phyloP scores from a whole-genome alignment of 129 eudicot species.

The Flaveria brownii region DNA sequence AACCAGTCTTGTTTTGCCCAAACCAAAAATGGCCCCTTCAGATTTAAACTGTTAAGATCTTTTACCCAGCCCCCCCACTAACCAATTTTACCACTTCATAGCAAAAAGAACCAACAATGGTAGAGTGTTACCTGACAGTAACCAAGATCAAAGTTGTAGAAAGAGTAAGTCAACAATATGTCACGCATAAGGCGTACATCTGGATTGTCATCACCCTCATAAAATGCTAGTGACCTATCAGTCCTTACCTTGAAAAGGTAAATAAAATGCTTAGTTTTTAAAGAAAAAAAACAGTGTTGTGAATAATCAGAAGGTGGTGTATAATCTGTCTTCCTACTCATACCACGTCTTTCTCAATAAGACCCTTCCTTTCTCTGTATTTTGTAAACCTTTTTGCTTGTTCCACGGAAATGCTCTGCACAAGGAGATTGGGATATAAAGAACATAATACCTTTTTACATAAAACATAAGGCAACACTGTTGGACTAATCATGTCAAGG shows the following conservation, averaged over 20 bases:
- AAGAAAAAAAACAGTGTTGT: not conserved
- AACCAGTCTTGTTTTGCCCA: not conserved
- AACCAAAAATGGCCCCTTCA: not conserved
- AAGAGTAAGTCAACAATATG: slow-evolving; percentile 84
- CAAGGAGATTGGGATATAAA: not conserved
- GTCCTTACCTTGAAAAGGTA: slow-evolving; percentile 73
- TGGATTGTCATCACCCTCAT: slow-evolving; percentile 94
- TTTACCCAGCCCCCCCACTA: not conserved
- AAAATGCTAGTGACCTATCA: slow-evolving; percentile 81
- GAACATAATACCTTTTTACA: slow-evolving; percentile 5
- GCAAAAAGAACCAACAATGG: slow-evolving; percentile 1
- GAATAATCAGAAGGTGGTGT: not conserved
- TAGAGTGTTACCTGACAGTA: slow-evolving; percentile 80
- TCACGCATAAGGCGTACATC: slow-evolving; percentile 71
- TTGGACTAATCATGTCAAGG: too few relatives aligned
- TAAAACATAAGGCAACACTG: not conserved
- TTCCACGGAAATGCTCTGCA: slow-evolving; percentile 72
- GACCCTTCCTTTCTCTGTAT: slow-evolving; percentile 43
- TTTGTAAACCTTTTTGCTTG: slow-evolving; percentile 47
- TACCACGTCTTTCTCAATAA: slow-evolving; percentile 50
- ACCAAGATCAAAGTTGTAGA: slow-evolving; percentile 95
- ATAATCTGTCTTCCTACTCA: not conserved
- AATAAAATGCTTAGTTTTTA: not conserved
- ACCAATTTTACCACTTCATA: not conserved
- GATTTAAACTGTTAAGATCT: not conserved